Base-by-base conservation (phyloP, 768 basidiomycete genomes). In the Suillus luteus region DNA sequence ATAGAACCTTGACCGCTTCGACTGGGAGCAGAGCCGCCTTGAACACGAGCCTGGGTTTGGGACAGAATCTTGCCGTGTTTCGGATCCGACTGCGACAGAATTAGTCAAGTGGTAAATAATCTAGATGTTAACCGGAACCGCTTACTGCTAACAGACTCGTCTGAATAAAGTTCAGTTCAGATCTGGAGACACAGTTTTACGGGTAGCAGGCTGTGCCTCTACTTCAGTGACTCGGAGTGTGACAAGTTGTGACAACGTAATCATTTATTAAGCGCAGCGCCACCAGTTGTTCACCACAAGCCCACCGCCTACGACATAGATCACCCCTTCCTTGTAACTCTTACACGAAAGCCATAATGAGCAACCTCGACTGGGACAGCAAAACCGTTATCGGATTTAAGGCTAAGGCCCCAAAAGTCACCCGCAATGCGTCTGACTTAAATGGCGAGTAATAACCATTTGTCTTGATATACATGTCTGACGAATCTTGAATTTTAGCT, bases 351-450 rank as follows among this genome's bases (percentile, higher is more conserved):
- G 35, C 8, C 43, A 83, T 72, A 66, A 86, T 81, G 80, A 79
- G 77, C 71, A 81, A 81, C 75, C 4, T 60, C 22, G 90, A 93
- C 61, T 91, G 89, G 89, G 91, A 94, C 63, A 77, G 69, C 64
- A 91, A 90, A 75, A 73, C 77, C 64, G 88, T 92, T 66, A 91
- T 95, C 68, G 91, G 92, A 61, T 80, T 70, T 72, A 92, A 86
- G 75, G 84, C 78, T 76, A 85, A 76, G 75, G 83, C 71, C 67
- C 86, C 77, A 76, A 91, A 82, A 82, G 92, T 81, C 74, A 83
- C 77, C 77, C 87, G 84, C 82, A 88, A 73, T 77, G 77, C 76
- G 74, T 80, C 70, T 73, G 92, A 82, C 62, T 81, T 86, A 62
- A 86, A 86, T 64, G 82, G 85, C 81, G 52, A 63, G 79, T 70